Evolutionary conservation across 2,329 filamentous ascomycete genomes (phyloP).

Genomic region (Septoria petroselini): DNA sequence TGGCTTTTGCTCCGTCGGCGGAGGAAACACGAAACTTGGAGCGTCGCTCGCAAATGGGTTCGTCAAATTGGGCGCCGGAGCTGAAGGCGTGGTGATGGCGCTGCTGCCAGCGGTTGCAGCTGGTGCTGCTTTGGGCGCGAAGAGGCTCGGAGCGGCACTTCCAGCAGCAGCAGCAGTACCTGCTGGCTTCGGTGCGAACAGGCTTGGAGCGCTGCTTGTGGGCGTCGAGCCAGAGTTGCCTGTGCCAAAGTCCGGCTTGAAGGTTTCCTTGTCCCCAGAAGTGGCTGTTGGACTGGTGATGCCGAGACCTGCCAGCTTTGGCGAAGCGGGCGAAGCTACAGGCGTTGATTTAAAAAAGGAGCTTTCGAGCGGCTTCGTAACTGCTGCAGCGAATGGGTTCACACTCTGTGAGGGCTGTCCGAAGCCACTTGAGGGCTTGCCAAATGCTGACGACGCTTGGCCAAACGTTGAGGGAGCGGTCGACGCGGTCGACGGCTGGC

Average conservation of each 20-base stretch:
- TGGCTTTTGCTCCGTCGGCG: constrained; percentile 4
- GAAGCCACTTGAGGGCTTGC: constrained; percentile 20
- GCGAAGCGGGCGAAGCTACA: not conserved
- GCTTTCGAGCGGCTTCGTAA: not conserved
- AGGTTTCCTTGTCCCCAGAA: not conserved
- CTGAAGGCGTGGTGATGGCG: not conserved
- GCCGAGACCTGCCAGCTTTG: not conserved
- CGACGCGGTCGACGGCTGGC: constrained; percentile 8
- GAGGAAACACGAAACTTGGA: constrained; percentile 4
- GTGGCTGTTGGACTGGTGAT: not conserved
- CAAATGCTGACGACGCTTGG: constrained; percentile 21
- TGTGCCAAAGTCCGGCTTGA: constrained; percentile 2
- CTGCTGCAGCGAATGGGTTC: constrained; percentile 13
- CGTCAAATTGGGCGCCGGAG: not conserved
- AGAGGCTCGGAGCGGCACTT: constrained; percentile 5
- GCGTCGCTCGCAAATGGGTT: constrained; percentile 10
- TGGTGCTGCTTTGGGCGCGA: constrained; percentile 5
- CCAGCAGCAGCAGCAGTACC: not conserved
- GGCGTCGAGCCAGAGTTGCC: constrained; percentile 1
- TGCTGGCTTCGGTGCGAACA: constrained; percentile 11
- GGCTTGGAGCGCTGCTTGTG: constrained; percentile 4
- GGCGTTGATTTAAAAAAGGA: not conserved
- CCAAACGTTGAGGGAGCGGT: constrained; percentile 19
- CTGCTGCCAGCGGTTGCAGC: not conserved
- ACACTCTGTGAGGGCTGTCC: constrained; percentile 17